phyloP scores from a whole-genome alignment of 106 monocot genomes.

The Platanthera zijinensis region DNA sequence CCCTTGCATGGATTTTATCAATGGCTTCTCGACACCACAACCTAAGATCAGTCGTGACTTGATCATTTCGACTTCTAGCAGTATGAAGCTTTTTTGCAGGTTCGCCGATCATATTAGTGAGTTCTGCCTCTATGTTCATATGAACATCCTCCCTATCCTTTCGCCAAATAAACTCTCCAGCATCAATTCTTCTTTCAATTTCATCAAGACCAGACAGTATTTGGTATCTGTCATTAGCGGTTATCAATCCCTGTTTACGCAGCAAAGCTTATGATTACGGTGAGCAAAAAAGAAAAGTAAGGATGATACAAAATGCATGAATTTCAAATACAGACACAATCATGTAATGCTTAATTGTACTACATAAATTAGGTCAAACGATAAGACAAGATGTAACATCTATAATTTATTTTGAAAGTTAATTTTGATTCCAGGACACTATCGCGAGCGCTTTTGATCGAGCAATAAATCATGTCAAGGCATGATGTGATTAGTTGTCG shows the following conservation, averaged over 20 bases:
- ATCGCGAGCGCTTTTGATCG: too few relatives aligned
- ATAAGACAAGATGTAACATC: too few relatives aligned
- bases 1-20: conserved; percentile 44
- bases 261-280: not conserved
- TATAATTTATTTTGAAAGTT: too few relatives aligned
- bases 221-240: conserved; percentile 43
- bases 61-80: conserved; percentile 95
- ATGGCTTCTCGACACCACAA: conserved; percentile 94
- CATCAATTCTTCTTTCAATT: conserved; percentile 66
- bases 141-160: conserved; percentile 92
- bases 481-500: too few relatives aligned
- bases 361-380: not conserved
- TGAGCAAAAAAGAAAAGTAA: not conserved
- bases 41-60: conserved; percentile 84
- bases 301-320: not conserved
- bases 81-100: conserved; percentile 97
- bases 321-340: not conserved
- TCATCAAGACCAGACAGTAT: conserved; percentile 84
- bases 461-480: too few relatives aligned
- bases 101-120: conserved; percentile 85
- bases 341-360: not conserved
- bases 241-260: conserved; percentile 61
- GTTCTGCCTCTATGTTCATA: conserved; percentile 96
- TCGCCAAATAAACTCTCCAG: conserved; percentile 76
- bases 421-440: too few relatives aligned